Evolutionary conservation across 371 early-diverging fungal genomes (phyloP).

Genomic region (Mucor plumbeus): DNA sequence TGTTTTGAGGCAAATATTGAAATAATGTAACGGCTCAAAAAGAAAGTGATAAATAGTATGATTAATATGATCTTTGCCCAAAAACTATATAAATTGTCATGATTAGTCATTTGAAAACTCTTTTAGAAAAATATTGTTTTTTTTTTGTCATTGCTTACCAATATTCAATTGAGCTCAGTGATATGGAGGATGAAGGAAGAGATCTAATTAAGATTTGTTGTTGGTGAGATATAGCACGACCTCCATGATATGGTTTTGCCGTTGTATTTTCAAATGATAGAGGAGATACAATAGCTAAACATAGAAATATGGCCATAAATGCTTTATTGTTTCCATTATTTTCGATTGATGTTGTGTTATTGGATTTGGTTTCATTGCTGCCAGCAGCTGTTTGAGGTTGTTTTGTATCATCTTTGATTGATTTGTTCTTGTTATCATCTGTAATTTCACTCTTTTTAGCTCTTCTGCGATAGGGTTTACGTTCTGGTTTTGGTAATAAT

Average conservation of each 20-base stretch:
- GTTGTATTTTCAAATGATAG: slow-evolving; percentile 17
- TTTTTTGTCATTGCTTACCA: slow-evolving; percentile 1
- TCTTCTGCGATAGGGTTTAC: slow-evolving; percentile 34
- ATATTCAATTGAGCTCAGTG: neutral
- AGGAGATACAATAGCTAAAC: slow-evolving; percentile 8
- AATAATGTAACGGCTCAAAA: neutral
- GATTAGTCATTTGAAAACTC: neutral
- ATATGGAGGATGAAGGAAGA: neutral
- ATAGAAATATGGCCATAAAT: slow-evolving; percentile 20
- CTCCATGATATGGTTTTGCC: neutral
- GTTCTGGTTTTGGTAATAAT: slow-evolving; percentile 33
- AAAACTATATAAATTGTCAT: neutral
- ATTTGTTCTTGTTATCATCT: neutral
- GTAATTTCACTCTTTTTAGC: neutral
- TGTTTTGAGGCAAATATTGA: neutral
- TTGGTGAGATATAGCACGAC: neutral
- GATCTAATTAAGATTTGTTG: neutral
- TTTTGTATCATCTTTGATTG: neutral
- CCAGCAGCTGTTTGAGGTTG: neutral
- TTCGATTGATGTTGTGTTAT: no score
- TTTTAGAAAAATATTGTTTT: neutral
- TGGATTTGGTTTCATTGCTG: neutral
- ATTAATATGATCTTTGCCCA: neutral
- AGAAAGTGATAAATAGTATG: neutral
- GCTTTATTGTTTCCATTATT: slow-evolving; percentile 6